Evolutionary conservation across 1,139 yeast genomes (phyloP).

Genomic region (Wickerhamomyces sp.): DNA sequence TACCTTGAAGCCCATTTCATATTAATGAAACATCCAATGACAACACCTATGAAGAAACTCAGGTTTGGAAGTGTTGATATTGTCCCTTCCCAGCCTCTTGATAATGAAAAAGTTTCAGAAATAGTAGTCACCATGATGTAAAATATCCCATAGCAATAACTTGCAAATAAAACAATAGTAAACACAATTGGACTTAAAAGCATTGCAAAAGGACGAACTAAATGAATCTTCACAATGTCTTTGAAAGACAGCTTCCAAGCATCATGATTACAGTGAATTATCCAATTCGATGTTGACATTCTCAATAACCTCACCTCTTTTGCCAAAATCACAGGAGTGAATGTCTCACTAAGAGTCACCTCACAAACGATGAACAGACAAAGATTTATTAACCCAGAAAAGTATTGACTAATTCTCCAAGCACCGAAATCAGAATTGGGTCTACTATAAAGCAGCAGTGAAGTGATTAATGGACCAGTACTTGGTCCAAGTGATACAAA

Average conservation of each 20-base stretch:
- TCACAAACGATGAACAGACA: conserved; percentile 25
- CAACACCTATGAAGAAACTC: conserved; percentile 51
- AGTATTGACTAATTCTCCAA: conserved; percentile 44
- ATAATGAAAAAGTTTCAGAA: conserved; percentile 29
- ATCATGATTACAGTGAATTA: conserved; percentile 37
- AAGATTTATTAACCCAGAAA: conserved; percentile 30
- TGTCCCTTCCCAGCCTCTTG: conserved; percentile 36
- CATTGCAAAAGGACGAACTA: conserved; percentile 41
- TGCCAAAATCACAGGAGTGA: conserved; percentile 31
- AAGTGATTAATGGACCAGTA: conserved; percentile 50
- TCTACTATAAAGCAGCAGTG: conserved; percentile 35
- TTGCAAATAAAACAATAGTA: conserved; percentile 37
- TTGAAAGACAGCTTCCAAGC: conserved; percentile 34
- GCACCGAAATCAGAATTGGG: neutral
- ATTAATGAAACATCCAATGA: conserved; percentile 45
- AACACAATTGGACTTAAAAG: conserved; percentile 41
- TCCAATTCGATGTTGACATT: conserved; percentile 31
- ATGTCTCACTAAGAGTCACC: conserved; percentile 34
- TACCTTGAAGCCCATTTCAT: conserved; percentile 31
- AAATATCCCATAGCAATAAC: conserved; percentile 42
- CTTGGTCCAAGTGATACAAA: conserved; percentile 50
- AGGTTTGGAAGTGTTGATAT: conserved; percentile 53
- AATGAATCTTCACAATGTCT: conserved; percentile 36
- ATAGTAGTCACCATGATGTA: conserved; percentile 38
- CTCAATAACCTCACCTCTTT: conserved; percentile 34